phyloP scores from a whole-genome alignment of 176 grass and related monocot species.

The Rhynchospora tenuis region DNA sequence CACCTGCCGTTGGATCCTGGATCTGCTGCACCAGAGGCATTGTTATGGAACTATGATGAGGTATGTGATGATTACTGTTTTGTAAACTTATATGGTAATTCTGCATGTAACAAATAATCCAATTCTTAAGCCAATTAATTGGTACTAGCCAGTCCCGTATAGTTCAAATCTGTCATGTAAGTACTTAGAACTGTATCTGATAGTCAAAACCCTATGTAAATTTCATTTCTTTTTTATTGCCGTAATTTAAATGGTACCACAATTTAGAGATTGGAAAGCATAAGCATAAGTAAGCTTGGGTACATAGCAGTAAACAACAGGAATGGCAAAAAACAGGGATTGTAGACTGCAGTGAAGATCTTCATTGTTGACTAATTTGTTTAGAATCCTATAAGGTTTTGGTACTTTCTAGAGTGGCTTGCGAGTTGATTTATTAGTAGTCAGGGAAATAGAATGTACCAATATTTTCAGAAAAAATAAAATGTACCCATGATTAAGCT shows the following conservation, averaged over 20 bases:
- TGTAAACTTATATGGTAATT: background rate
- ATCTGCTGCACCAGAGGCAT: slow-evolving; percentile 36
- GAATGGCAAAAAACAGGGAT: background rate
- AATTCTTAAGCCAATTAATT: background rate
- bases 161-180: background rate
- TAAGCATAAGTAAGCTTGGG: background rate
- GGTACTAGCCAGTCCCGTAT: background rate
- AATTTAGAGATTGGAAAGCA: background rate
- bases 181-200: background rate
- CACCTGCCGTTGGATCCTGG: slow-evolving; percentile 66
- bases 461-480: no score
- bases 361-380: background rate
- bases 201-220: background rate
- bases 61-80: slow-evolving; percentile 9
- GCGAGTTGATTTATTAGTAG: background rate
- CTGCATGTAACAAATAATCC: background rate
- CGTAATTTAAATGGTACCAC: background rate
- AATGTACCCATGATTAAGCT: background rate
- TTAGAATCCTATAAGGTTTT: background rate
- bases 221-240: background rate
- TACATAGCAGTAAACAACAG: background rate
- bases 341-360: background rate
- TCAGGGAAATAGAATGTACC: no score
- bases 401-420: background rate
- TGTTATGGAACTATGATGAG: slow-evolving; percentile 90